phyloP scores from a whole-genome alignment of 352 stramenopile species.

The Hyaloperonospora brassicae region DNA sequence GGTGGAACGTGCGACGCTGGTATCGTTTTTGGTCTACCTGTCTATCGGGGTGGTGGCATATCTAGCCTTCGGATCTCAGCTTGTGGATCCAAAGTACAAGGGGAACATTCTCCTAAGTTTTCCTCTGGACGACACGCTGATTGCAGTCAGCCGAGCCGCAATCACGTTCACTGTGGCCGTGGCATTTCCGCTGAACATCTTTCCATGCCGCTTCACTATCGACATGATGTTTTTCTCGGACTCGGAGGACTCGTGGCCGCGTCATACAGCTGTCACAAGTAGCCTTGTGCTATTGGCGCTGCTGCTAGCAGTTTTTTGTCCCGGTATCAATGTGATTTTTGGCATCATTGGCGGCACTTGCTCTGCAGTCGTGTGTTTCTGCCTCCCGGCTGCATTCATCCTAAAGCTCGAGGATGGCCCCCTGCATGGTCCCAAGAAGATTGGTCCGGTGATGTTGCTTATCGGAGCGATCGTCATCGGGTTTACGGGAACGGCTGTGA shows the following conservation, averaged over 20 bases:
- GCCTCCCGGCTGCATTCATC: constrained; percentile 75
- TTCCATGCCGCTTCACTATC: constrained; percentile 78
- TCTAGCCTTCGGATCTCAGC: constrained; percentile 59
- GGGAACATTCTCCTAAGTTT: constrained; percentile 82
- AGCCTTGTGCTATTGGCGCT: constrained; percentile 58
- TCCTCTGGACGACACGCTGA: constrained; percentile 62
- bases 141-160: constrained; percentile 70
- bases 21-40: constrained; percentile 72
- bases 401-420: constrained; percentile 76
- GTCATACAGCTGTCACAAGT: constrained; percentile 59
- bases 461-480: constrained; percentile 66
- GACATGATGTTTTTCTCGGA: constrained; percentile 86
- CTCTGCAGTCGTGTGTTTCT: constrained; percentile 80
- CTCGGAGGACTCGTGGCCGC: constrained; percentile 54
- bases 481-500: constrained; percentile 56
- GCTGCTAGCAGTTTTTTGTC: constrained; percentile 75
- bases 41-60: constrained; percentile 73
- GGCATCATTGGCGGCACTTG: constrained; percentile 81
- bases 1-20: constrained; percentile 65
- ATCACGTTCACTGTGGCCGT: constrained; percentile 83
- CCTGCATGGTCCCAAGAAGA: constrained; percentile 60
- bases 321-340: constrained; percentile 82
- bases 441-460: constrained; percentile 63
- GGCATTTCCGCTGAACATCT: constrained; percentile 83
- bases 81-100: constrained; percentile 64